Percentiles rank a stretch among this genome's conserved stretches.
Evolutionary conservation across 345 rosid species (phyloP).

Genomic region (Euclidium syriacum): DNA sequence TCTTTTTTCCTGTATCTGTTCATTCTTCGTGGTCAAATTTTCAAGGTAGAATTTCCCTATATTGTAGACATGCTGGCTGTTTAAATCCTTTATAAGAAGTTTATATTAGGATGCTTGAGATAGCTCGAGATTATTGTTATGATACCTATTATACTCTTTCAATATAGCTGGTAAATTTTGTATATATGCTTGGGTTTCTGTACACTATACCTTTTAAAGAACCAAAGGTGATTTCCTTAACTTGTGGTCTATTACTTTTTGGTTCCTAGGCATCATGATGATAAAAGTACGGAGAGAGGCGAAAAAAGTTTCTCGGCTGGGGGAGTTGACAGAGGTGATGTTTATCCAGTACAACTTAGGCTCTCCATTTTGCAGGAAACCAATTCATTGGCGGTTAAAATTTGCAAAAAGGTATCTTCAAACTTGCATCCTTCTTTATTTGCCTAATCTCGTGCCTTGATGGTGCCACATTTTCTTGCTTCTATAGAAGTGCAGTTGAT

Average conservation of each 20-base stretch:
- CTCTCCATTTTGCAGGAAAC: constrained; percentile 64
- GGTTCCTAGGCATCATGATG: constrained; percentile 66
- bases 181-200: neutral
- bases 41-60: neutral
- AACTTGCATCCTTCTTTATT: neutral
- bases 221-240: neutral
- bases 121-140: neutral
- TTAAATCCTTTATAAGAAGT: neutral
- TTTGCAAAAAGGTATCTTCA: constrained; percentile 75
- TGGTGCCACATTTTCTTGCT: neutral
- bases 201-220: neutral
- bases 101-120: neutral
- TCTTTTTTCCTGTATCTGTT: neutral
- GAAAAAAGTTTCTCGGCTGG: constrained; percentile 69
- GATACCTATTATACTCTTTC: neutral
- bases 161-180: neutral
- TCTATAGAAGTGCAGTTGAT: constrained; percentile 3
- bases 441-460: constrained; percentile 2
- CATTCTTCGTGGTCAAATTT: neutral
- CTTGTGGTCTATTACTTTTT: constrained; percentile 4
- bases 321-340: constrained; percentile 91
- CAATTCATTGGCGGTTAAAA: constrained; percentile 69
- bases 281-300: constrained; percentile 59
- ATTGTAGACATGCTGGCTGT: neutral
- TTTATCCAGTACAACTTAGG: constrained; percentile 87